Evolutionary conservation across 768 basidiomycete genomes (phyloP), one percentile per base, ranked within the genome.

Genomic region (Termitomyces sp.): DNA sequence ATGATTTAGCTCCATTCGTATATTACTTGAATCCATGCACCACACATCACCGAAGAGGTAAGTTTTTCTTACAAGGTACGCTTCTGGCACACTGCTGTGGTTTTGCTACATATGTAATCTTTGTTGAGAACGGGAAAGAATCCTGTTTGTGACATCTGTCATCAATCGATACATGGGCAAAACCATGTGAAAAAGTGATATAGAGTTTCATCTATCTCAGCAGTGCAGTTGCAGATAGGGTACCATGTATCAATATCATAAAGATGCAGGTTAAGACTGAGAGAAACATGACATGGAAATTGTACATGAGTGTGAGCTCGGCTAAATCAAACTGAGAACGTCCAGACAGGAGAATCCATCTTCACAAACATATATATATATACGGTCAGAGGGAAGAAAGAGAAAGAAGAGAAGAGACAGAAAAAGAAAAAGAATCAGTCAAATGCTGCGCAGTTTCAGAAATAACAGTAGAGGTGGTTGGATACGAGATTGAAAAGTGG

Each of bases 271-370:
- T 13, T 42, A n/a, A 24, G 20, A 60, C 44, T 44, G 29, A 10
- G 12, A 32, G 42, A 37, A 39, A 46, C 29, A 42, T 42, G 24
- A 48, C 26, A 41, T 29, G n/a, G 3, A 29, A 39, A 39, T 52
- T 27, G 12, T 52, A 52, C 34, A 59, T 50, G 31, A 49, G 24
- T n/a, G 24, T 20, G 34, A 46, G 56, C 55, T 60, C 53, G 49
- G 46, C 29, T 44, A 58, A 26, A 57, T 52, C 56, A 55, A n/a
- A 60, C 56, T 56, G 46, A 24, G 55, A 63, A 58, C 49, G 62
- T 63, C 62, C 59, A 48, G 56, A 49, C 56, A 58, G 42, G 36
- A 55, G 43, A 58, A 56, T 63, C 59, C 59, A 53, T 63, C 42
- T 54, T 54, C 24, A 54, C 53, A 54, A 37, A 55, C 56, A 59